phyloP scores from a whole-genome alignment of 257 asterid species.

The Voacanga thouarsii region DNA sequence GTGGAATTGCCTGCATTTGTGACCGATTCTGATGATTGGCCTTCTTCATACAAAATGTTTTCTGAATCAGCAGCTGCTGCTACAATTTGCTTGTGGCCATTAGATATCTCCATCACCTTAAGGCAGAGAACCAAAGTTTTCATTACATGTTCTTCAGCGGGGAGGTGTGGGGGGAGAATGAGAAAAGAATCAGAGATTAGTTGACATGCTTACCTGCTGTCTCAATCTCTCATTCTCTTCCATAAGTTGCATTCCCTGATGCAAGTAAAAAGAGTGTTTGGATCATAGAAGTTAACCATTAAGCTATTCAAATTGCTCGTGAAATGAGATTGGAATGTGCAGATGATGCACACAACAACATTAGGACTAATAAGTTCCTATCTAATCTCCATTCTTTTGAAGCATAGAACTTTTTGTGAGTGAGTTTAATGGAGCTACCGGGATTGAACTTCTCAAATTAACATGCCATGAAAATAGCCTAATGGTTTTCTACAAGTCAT shows the following conservation, averaged over 20 bases:
- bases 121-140: neutral
- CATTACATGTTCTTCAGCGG: neutral
- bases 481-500: too few species aligned
- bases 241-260: constrained; percentile 65
- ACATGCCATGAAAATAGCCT: too few species aligned
- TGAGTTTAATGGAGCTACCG: too few species aligned
- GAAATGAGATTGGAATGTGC: neutral
- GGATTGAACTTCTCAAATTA: too few species aligned
- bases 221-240: constrained; percentile 59
- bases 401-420: too few species aligned
- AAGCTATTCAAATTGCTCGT: neutral
- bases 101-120: constrained; percentile 52
- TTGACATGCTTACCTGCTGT: constrained; percentile 44
- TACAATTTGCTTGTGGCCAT: constrained; percentile 20
- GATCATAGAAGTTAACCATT: neutral
- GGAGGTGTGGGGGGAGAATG: neutral
- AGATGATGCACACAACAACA: neutral
- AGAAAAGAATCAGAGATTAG: neutral
- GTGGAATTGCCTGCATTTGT: constrained; percentile 43
- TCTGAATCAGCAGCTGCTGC: constrained; percentile 39
- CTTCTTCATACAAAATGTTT: constrained; percentile 50
- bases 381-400: too few species aligned
- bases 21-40: constrained; percentile 71
- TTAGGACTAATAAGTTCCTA: too few species aligned
- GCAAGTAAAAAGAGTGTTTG: neutral